Evolutionary conservation across 169 alveolate genomes (phyloP), one percentile per base, ranked within the genome.

Genomic region (Toxoplasma gondii): DNA sequence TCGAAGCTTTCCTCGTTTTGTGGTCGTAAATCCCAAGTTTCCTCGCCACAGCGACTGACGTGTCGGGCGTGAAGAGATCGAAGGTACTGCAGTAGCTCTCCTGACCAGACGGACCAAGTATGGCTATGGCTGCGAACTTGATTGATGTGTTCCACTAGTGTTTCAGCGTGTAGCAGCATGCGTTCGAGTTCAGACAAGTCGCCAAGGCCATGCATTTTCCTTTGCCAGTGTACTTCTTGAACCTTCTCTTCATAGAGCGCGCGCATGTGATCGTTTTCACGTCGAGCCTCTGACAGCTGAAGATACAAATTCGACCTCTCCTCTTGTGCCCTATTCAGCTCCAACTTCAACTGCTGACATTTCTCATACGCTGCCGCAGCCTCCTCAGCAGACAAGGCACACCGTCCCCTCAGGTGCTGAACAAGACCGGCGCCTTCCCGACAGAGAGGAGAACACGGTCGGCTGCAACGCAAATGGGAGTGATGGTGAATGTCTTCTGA

Each of bases 291-390:
- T 9, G 87, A 78, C 19, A 78, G 87, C 31, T 78, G 87, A 12
- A 34, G 34, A 34, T 31, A 27, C 44, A 78, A 44, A 22, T 22
- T 27, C 31, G 87, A 27, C 9, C 53, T 10, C 87, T 78, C 87
- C 87, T 34, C 41, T 39, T 78, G 87, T 7, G 87, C 87, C 41
- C 44, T 41, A 39, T 34, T n/a, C 53, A 78, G 87, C 87, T 78
- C 41, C 87, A 78, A 27, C 53, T 22, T 34, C 53, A 78, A 39
- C 27, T 78, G 43, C 34, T 34, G 43, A 34, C 87, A 78, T 34
- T 78, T 78, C 34, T 78, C 87, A 24, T 27, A 78, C 39, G 39
- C 44, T 19, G 87, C 84, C 19, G 44, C 45, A 34, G 87, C 87
- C 0, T 31, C 87, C 45, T 78, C 87, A 78, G 87, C 87, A 78